A percentile compares a stretch with the other conserved stretches of the same genome.
These are phyloP conservation scores for Alternaria alternata DNA, from an alignment of 2,329 filamentous ascomycete genomes.

Conservation along the genomic window DNA sequence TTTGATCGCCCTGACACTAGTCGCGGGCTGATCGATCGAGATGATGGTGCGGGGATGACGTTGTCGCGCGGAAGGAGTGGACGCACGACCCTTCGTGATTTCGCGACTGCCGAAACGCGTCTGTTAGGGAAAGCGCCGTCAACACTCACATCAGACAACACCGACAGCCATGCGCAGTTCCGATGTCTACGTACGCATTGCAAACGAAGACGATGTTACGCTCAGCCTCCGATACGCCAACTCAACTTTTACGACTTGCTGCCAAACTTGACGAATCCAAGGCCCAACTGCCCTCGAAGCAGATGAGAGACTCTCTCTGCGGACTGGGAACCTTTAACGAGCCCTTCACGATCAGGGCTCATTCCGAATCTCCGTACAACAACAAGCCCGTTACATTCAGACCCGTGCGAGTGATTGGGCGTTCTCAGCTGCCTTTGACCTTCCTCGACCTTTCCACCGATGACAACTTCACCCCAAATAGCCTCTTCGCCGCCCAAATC, in stretches of 20 bases:
- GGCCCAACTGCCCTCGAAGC: constrained; percentile 38
- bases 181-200: constrained; percentile 40
- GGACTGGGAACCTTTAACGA: constrained; percentile 38
- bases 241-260: constrained; percentile 33
- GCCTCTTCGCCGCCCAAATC: constrained; percentile 47
- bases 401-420: constrained; percentile 46
- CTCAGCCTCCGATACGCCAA: constrained; percentile 25
- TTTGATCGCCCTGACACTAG: not conserved
- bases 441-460: constrained; percentile 46
- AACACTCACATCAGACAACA: constrained; percentile 12
- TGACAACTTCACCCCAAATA: constrained; percentile 33
- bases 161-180: constrained; percentile 36
- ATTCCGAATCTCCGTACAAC: constrained; percentile 38
- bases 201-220: constrained; percentile 45
- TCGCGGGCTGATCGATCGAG: constrained; percentile 2
- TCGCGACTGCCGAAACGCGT: constrained; percentile 32
- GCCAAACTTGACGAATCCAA: constrained; percentile 38
- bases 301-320: constrained; percentile 42
- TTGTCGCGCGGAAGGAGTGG: constrained; percentile 13
- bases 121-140: constrained; percentile 19
- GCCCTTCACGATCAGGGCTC: constrained; percentile 45
- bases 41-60: constrained; percentile 16
- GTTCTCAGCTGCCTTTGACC: constrained; percentile 49
- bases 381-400: constrained; percentile 39
- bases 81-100: constrained; percentile 28